Evolutionary conservation across 1,284 basidiomycete species (phyloP).

Genomic region (Flammula alnicola): DNA sequence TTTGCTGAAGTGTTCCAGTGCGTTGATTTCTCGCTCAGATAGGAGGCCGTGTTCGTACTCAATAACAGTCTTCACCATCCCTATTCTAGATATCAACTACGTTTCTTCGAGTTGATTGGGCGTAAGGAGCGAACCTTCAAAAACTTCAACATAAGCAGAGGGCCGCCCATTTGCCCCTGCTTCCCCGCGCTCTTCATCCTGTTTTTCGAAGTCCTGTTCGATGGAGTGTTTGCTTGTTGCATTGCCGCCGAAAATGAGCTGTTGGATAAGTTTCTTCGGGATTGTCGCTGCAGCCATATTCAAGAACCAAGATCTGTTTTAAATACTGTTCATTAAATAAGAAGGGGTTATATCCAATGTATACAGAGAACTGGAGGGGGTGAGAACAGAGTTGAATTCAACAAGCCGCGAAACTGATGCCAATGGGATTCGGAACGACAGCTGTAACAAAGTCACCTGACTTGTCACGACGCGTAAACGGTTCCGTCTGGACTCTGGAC

Average conservation of each 20-base stretch:
- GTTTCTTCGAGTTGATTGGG: neutral
- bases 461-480: too few relatives aligned
- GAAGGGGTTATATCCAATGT: neutral
- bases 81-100: slow-evolving; percentile 23
- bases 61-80: slow-evolving; percentile 36
- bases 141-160: slow-evolving; percentile 38
- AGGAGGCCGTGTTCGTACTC: slow-evolving; percentile 74
- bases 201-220: slow-evolving; percentile 25
- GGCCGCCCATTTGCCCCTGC: slow-evolving; percentile 17
- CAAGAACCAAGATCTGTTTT: neutral
- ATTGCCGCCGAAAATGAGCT: slow-evolving; percentile 27
- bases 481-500: too few relatives aligned
- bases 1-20: slow-evolving; percentile 55
- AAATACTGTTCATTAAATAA: slow-evolving; percentile 12
- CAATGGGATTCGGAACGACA: too few relatives aligned
- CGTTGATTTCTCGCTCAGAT: slow-evolving; percentile 60
- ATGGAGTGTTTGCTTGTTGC: slow-evolving; percentile 19
- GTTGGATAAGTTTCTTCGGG: slow-evolving; percentile 19
- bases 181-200: slow-evolving; percentile 19
- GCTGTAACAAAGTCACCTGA: too few relatives aligned
- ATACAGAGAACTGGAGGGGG: neutral
- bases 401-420: neutral
- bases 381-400: neutral
- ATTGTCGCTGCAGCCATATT: slow-evolving; percentile 6
- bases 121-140: slow-evolving; percentile 31